Conservation (phyloP, 306 rosid species). For the Notholithocarpus densiflorus region DNA sequence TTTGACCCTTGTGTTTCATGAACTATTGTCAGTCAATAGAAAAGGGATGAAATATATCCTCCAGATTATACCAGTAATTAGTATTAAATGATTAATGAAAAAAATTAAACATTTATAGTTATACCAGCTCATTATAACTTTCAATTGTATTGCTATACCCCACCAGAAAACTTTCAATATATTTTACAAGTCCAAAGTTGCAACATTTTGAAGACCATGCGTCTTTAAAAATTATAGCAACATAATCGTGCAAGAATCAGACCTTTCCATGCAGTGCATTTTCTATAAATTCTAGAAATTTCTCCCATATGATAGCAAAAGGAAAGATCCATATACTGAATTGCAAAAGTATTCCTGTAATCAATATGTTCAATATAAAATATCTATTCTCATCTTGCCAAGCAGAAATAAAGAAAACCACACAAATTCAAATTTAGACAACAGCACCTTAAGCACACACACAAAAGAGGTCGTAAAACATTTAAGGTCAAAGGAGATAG, state of each 20-base stretch:
- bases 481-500: background rate
- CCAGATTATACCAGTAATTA: background rate
- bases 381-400: constrained; percentile 64
- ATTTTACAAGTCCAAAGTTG: background rate
- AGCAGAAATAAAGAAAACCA: constrained; percentile 8
- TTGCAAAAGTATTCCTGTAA: constrained; percentile 66
- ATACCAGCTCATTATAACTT: background rate
- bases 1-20: background rate
- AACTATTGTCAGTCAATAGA: background rate
- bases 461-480: background rate
- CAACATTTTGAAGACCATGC: background rate
- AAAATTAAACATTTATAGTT: background rate
- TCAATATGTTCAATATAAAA: constrained; percentile 51
- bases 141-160: background rate
- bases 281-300: constrained; percentile 68
- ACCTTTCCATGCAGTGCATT: constrained; percentile 71
- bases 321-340: constrained; percentile 52
- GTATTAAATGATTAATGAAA: background rate
- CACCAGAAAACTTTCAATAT: background rate
- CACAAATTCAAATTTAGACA: constrained; percentile 6
- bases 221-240: background rate
- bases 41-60: background rate
- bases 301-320: constrained; percentile 52
- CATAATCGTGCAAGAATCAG: constrained; percentile 17
- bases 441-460: background rate